Percentiles rank a stretch among this genome's conserved stretches.
Conservation (phyloP, 371 early-diverging fungal species). For the Thermomucor indicae-seudaticae region DNA sequence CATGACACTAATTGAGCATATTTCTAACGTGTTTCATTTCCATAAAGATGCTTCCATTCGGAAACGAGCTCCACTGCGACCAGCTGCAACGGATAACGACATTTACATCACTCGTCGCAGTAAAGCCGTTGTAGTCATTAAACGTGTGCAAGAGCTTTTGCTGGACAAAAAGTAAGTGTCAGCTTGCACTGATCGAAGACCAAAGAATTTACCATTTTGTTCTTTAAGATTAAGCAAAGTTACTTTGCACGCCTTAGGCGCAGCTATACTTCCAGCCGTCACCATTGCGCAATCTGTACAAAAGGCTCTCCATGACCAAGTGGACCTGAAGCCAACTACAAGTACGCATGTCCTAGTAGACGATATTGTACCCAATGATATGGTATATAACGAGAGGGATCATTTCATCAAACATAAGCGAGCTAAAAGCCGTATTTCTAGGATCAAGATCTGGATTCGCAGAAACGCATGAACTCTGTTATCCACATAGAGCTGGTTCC, state of each 20-base stretch:
- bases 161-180: conserved; percentile 33
- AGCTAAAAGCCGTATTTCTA: conserved; percentile 1
- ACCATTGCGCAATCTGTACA: conserved; percentile 49
- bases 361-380: conserved; percentile 51
- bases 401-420: background rate
- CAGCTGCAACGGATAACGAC: conserved; percentile 29
- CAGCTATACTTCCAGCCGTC: conserved; percentile 54
- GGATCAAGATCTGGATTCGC: conserved; percentile 37
- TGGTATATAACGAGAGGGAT: conserved; percentile 14
- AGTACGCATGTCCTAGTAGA: conserved; percentile 49
- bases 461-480: conserved; percentile 31
- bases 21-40: background rate
- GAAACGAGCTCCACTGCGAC: conserved; percentile 7
- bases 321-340: conserved; percentile 42
- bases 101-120: conserved; percentile 57
- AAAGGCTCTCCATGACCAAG: conserved; percentile 37
- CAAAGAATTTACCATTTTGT: no score
- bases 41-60: background rate
- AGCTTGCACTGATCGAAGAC: background rate
- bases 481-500: conserved; percentile 40
- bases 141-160: conserved; percentile 44
- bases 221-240: conserved; percentile 31
- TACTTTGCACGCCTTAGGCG: conserved; percentile 72
- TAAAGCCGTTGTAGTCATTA: conserved; percentile 26
- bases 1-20: background rate